phyloP scores from a whole-genome alignment of 352 stramenopile genomes.

The Thalassiosira tumida region DNA sequence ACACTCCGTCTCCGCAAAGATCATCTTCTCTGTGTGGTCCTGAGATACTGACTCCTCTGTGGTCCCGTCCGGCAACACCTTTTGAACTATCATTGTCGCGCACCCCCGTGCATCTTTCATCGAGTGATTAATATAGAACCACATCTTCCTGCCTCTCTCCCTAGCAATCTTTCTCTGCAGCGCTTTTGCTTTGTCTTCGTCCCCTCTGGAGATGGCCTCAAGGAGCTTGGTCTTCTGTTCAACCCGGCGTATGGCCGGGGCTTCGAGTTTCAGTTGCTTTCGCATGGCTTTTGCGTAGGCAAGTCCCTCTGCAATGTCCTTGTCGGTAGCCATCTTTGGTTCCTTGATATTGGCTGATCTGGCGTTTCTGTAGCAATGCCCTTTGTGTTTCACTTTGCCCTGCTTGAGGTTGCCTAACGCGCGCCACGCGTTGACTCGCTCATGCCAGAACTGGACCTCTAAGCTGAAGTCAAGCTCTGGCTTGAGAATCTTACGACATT shows the following conservation, averaged over 20 bases:
- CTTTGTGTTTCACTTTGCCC: conserved; percentile 19
- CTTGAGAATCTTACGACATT: conserved; percentile 62
- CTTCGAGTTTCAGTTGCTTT: conserved; percentile 8
- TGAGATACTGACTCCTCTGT: background rate
- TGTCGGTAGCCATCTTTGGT: background rate
- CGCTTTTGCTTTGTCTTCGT: conserved; percentile 11
- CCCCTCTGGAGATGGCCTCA: background rate
- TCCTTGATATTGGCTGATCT: background rate
- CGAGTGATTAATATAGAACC: background rate
- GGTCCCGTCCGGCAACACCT: background rate
- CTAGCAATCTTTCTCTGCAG: background rate
- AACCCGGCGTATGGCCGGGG: background rate
- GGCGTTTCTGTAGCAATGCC: conserved; percentile 22
- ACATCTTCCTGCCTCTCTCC: conserved; percentile 1
- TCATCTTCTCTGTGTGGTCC: conserved; percentile 8
- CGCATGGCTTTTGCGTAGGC: background rate
- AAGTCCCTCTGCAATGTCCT: conserved; percentile 19
- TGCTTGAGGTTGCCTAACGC: conserved; percentile 15
- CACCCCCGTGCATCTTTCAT: background rate
- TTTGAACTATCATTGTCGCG: background rate
- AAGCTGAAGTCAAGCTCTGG: conserved; percentile 31
- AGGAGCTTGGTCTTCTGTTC: conserved; percentile 3
- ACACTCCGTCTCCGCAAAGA: conserved; percentile 6
- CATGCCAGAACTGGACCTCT: conserved; percentile 45
- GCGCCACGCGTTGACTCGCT: background rate